These are phyloP conservation scores for Didymella pinodella DNA, from an alignment of 2,329 filamentous ascomycete genomes.

Conservation along the genomic window DNA sequence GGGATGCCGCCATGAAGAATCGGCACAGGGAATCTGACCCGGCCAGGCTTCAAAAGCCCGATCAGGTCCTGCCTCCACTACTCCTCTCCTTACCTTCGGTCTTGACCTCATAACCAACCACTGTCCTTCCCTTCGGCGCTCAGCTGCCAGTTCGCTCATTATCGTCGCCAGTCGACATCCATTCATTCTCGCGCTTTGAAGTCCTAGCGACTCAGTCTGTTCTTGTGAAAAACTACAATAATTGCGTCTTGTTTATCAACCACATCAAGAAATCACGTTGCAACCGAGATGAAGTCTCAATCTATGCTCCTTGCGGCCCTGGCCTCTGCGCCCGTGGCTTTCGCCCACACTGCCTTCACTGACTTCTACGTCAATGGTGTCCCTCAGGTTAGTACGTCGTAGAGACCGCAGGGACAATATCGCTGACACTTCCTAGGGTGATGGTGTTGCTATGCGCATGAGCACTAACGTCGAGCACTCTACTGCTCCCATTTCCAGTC, in stretches of 20 bases:
- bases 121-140: conserved; percentile 43
- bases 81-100: conserved; percentile 37
- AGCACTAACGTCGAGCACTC: conserved; percentile 61
- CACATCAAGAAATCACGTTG: conserved; percentile 5
- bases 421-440: conserved; percentile 61
- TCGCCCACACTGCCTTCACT: conserved; percentile 50
- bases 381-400: conserved; percentile 34
- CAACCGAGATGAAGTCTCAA: conserved; percentile 46
- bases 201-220: conserved; percentile 46
- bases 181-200: conserved; percentile 38
- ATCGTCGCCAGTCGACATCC: conserved; percentile 50
- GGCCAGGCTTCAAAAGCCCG: conserved; percentile 37
- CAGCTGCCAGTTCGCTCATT: conserved; percentile 44
- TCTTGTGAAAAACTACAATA: conserved; percentile 36
- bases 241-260: conserved; percentile 13
- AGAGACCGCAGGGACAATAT: not conserved
- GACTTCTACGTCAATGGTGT: conserved; percentile 46
- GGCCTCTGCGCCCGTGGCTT: conserved; percentile 42
- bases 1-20: conserved; percentile 26
- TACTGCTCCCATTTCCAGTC: conserved; percentile 65
- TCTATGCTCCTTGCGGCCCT: conserved; percentile 44
- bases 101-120: conserved; percentile 38
- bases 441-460: conserved; percentile 76
- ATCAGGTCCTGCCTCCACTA: conserved; percentile 20
- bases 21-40: conserved; percentile 22